Evolutionary conservation across 164 flowering plant genomes (phyloP).

Genomic region (Aristolochia californica): DNA sequence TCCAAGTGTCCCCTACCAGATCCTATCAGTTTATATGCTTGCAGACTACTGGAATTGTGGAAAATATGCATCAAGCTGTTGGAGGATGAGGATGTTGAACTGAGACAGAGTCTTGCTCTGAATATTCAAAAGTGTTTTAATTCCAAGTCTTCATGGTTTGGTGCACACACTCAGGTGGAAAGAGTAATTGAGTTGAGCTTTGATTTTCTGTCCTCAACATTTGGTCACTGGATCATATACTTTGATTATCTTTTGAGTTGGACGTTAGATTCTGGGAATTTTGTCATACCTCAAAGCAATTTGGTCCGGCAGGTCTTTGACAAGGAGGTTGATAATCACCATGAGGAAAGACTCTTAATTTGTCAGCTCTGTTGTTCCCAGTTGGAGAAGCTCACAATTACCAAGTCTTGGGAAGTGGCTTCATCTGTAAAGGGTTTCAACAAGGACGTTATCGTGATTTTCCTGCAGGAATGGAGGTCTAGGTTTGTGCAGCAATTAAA

Average conservation of each 20-base stretch:
- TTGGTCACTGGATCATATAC: conserved; percentile 72
- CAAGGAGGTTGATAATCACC: conserved; percentile 95
- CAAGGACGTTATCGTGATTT: conserved; percentile 8
- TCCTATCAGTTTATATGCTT: conserved; percentile 40
- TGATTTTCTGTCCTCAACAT: conserved; percentile 57
- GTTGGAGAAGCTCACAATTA: conserved; percentile 47
- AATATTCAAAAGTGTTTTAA: conserved; percentile 50
- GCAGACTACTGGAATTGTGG: conserved; percentile 56
- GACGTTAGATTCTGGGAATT: conserved; percentile 39
- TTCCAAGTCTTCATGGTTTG: conserved; percentile 16
- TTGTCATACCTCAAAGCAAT: conserved; percentile 41
- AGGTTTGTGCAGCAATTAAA: conserved; percentile 47
- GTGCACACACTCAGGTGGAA: conserved; percentile 69
- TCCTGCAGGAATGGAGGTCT: conserved; percentile 44
- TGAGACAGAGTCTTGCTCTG: conserved; percentile 56
- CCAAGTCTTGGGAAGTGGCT: conserved; percentile 19
- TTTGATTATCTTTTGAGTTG: conserved; percentile 44
- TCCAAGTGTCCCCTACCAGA: conserved; percentile 23
- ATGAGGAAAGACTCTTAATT: conserved; percentile 78
- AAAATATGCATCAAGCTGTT: conserved; percentile 64
- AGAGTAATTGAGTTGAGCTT: conserved; percentile 68
- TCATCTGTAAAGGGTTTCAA: conserved; percentile 2
- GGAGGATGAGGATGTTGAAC: conserved; percentile 82
- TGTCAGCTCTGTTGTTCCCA: conserved; percentile 78
- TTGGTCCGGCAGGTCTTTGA: conserved; percentile 85